Evolutionary conservation across 805 yeast genomes (phyloP).

Genomic region (Clavispora fructus): DNA sequence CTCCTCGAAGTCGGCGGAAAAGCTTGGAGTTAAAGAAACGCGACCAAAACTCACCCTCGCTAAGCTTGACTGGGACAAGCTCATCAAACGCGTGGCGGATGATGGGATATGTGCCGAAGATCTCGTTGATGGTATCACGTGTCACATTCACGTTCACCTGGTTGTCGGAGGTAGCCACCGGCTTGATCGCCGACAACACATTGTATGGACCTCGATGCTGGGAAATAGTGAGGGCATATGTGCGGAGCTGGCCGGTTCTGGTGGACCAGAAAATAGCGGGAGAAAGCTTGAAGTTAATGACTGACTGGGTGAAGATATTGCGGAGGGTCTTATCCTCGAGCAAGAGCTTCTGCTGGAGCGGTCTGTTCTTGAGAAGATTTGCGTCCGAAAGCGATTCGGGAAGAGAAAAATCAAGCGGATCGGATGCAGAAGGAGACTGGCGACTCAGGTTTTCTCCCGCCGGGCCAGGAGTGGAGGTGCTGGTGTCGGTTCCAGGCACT

Average conservation of each 20-base stretch:
- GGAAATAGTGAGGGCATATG: slow-evolving; percentile 76
- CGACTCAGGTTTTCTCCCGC: not conserved
- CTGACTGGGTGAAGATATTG: slow-evolving; percentile 81
- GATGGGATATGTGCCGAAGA: slow-evolving; percentile 88
- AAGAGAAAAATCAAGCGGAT: slow-evolving; percentile 16
- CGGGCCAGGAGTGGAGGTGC: slow-evolving; percentile 9
- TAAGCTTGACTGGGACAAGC: slow-evolving; percentile 72
- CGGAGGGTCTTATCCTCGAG: slow-evolving; percentile 64
- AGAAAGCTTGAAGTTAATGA: slow-evolving; percentile 68
- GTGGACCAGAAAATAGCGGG: slow-evolving; percentile 86
- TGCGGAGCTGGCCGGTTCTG: slow-evolving; percentile 70
- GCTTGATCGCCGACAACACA: slow-evolving; percentile 87
- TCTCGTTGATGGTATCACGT: slow-evolving; percentile 81
- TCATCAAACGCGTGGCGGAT: slow-evolving; percentile 86
- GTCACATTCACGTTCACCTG: slow-evolving; percentile 91
- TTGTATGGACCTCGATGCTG: slow-evolving; percentile 93
- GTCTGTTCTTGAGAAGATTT: slow-evolving; percentile 62
- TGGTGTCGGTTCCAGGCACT: slow-evolving; percentile 4
- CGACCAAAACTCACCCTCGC: slow-evolving; percentile 95
- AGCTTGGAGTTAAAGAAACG: slow-evolving; percentile 87
- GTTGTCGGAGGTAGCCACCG: slow-evolving; percentile 88
- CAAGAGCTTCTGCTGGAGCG: slow-evolving; percentile 73
- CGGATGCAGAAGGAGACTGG: slow-evolving; percentile 3
- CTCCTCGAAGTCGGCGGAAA: slow-evolving; percentile 86
- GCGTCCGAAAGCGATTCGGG: slow-evolving; percentile 31